A percentile compares a stretch with the other conserved stretches of the same genome.
Evolutionary conservation across 257 asterid genomes (phyloP).

Genomic region (Perilla frutescens): DNA sequence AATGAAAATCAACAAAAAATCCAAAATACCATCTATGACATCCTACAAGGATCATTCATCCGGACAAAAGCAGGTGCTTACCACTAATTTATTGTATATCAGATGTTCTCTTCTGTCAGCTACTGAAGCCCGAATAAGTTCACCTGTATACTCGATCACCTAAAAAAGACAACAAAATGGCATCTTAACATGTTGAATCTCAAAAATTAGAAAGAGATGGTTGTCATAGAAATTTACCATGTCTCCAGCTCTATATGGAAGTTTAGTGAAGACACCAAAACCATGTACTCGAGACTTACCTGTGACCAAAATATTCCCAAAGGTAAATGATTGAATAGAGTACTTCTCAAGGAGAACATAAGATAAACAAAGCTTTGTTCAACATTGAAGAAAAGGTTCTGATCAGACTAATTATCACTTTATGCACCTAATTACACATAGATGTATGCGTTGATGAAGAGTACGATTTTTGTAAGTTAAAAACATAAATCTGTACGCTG

Average conservation of each 20-base stretch:
- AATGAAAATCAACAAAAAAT: not conserved
- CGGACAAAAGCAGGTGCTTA: conserved; percentile 48
- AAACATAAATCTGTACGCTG: not conserved
- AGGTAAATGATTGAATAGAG: conserved; percentile 25
- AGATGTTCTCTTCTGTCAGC: conserved; percentile 96
- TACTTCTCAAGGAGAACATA: conserved; percentile 15
- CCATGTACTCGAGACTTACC: conserved; percentile 99
- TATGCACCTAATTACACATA: no score
- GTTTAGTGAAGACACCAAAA: conserved; percentile 86
- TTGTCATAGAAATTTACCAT: conserved; percentile 63
- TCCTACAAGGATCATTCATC: conserved; percentile 24
- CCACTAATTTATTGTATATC: conserved; percentile 93
- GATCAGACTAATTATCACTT: no score
- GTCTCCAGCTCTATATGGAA: conserved; percentile 94
- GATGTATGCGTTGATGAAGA: no score
- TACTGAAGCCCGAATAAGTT: conserved; percentile 85
- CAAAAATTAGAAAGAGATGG: conserved; percentile 30
- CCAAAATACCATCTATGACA: conserved; percentile 21
- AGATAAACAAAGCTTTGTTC: not conserved
- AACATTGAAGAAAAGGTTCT: not conserved
- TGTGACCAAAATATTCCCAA: conserved; percentile 45
- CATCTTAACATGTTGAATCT: conserved; percentile 28
- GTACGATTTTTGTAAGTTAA: no score
- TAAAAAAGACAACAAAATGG: conserved; percentile 38
- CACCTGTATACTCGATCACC: conserved; percentile 96